phyloP scores from a whole-genome alignment of 108 stramenopile species.

The Cyclotella distinguenda region DNA sequence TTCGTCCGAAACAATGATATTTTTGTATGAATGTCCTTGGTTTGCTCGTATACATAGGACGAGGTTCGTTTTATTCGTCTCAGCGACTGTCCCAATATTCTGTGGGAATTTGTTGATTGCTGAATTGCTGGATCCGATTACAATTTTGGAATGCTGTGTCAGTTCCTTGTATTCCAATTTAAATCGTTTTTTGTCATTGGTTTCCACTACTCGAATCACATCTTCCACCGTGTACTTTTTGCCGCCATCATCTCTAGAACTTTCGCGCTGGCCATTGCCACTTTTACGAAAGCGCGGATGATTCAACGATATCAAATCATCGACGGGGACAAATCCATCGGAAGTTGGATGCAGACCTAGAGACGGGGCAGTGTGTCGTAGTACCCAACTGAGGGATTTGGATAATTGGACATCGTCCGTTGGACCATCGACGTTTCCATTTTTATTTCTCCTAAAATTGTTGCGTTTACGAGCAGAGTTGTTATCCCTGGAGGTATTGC shows the following conservation, averaged over 20 bases:
- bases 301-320: slow-evolving; percentile 45
- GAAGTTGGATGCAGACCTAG: slow-evolving; percentile 56
- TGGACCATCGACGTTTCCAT: not conserved
- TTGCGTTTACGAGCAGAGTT: not conserved
- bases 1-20: slow-evolving; percentile 48
- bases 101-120: too few relatives aligned
- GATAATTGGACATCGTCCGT: slow-evolving; percentile 43
- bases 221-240: slow-evolving; percentile 47
- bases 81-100: not conserved
- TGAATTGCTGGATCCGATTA: too few relatives aligned
- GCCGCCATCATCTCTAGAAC: too few relatives aligned
- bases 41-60: slow-evolving; percentile 82
- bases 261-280: too few relatives aligned
- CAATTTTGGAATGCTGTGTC: too few relatives aligned
- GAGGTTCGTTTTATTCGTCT: slow-evolving; percentile 1
- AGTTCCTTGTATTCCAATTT: slow-evolving; percentile 39
- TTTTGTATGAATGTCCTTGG: slow-evolving; percentile 74
- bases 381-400: slow-evolving; percentile 64
- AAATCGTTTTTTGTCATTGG: slow-evolving; percentile 75
- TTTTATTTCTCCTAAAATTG: not conserved
- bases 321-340: slow-evolving; percentile 75
- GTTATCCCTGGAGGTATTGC: too few relatives aligned
- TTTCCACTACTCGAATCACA: slow-evolving; percentile 59
- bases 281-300: slow-evolving; percentile 52
- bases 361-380: slow-evolving; percentile 71